Percentiles rank a stretch among this genome's conserved stretches.
Evolutionary conservation across 306 rosid species (phyloP).

Genomic region (Prunus dulcis): DNA sequence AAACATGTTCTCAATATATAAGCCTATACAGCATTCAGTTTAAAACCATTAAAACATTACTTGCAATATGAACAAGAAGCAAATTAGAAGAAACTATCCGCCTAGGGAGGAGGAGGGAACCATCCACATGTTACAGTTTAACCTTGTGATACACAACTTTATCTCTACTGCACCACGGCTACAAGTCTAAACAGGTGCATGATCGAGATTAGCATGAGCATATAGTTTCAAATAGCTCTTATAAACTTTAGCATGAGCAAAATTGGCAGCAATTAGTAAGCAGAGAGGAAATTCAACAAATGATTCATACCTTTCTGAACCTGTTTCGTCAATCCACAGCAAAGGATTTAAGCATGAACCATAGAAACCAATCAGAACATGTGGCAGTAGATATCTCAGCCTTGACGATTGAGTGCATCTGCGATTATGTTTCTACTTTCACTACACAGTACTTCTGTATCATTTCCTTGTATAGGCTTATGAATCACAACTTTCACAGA

Average conservation of each 20-base stretch:
- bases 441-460: slow-evolving; percentile 52
- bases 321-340: neutral
- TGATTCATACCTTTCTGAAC: neutral
- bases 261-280: neutral
- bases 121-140: neutral
- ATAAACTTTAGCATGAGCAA: neutral
- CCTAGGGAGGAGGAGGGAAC: neutral
- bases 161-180: neutral
- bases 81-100: neutral
- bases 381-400: slow-evolving; percentile 28
- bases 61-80: neutral
- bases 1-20: neutral
- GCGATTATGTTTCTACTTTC: slow-evolving; percentile 70
- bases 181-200: neutral
- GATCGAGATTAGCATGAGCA: neutral
- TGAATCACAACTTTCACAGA: slow-evolving; percentile 74
- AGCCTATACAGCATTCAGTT: neutral
- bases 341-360: slow-evolving; percentile 11
- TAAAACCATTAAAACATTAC: neutral
- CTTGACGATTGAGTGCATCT: slow-evolving; percentile 41
- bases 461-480: slow-evolving; percentile 60
- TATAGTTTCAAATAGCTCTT: neutral
- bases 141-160: neutral
- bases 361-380: slow-evolving; percentile 20
- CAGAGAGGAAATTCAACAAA: neutral